Evolutionary conservation across 768 basidiomycete genomes (phyloP).

Genomic region (Boletus insuetus): DNA sequence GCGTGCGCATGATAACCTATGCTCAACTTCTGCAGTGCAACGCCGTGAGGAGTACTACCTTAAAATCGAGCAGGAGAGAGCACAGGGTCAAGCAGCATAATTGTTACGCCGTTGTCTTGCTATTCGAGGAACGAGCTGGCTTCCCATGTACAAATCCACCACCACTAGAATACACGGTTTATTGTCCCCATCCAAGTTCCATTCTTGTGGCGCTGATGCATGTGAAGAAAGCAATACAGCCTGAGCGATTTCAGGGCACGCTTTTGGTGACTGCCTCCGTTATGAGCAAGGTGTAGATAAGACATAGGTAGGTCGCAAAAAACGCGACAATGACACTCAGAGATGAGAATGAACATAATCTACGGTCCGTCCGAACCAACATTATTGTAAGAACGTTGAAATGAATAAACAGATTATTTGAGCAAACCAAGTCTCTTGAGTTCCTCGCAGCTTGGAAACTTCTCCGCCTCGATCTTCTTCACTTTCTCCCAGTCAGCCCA

Average conservation of each 20-base stretch:
- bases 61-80: constrained; percentile 67
- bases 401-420: constrained; percentile 29
- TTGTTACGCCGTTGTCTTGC: not conserved
- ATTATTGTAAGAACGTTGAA: constrained; percentile 4
- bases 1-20: constrained; percentile 3
- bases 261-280: too few relatives aligned
- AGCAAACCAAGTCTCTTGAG: constrained; percentile 61
- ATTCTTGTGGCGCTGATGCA: constrained; percentile 16
- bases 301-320: constrained; percentile 3
- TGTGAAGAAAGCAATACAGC: not conserved
- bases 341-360: constrained; percentile 10
- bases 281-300: constrained; percentile 28
- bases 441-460: constrained; percentile 74
- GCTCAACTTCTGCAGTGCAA: constrained; percentile 53
- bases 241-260: too few relatives aligned
- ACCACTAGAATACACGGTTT: constrained; percentile 10
- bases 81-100: constrained; percentile 17
- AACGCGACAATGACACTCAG: not conserved
- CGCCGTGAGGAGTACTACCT: constrained; percentile 84
- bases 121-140: not conserved
- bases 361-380: constrained; percentile 7
- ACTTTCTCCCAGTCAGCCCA: constrained; percentile 94
- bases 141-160: constrained; percentile 10
- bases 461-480: constrained; percentile 64
- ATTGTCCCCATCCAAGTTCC: constrained; percentile 4